Evolutionary conservation across 148 eudicot species (phyloP), one percentile per base, ranked within the genome.

Genomic region (Nyssa sinensis): DNA sequence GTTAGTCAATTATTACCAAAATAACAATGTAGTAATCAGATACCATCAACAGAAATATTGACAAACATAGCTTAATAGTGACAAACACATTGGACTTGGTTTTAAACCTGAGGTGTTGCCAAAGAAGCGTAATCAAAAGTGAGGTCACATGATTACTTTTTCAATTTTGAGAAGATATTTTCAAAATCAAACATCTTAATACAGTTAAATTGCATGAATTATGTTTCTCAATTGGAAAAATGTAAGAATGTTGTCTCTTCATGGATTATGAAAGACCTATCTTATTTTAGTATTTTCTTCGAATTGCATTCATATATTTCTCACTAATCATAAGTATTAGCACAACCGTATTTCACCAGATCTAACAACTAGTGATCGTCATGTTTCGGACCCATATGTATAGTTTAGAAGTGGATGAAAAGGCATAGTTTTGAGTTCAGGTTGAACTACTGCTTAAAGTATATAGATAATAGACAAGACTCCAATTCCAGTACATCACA

Each of bases 1-100:
- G 44, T 51, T 28, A 70, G 47, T 70, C 64, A 70, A 21, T 21
- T 49, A 51, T 55, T 70, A 33, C 32, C 64, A 55, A 11, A 32
- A 21, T 30, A 3, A 23, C 31, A 8, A 35, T 1, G 6, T 0
- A 21, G 33, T 32, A 69, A 25, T 29, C 11, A n/a, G 49, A n/a
- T 7, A 33, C 24, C 49, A 57, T 33, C 59, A 51, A 51, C 28
- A 13, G 21, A 31, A n/a, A n/a, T n/a, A n/a, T n/a, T 33, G 63
- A 21, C 19, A 55, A 31, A 29, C 44, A 17, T 32, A 19, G 55
- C 3, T 13, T 55, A 70, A 62, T 55, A 30, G 25, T 69, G 23
- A 70, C 3, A 23, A 11, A 31, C 30, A 55, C 23, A 9, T 30
- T 30, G 39, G 61, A 33, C 72, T 31, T 35, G 39, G 61, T 51